Evolutionary conservation across 164 flowering plant species (phyloP).

Genomic region (Stephania japonica): DNA sequence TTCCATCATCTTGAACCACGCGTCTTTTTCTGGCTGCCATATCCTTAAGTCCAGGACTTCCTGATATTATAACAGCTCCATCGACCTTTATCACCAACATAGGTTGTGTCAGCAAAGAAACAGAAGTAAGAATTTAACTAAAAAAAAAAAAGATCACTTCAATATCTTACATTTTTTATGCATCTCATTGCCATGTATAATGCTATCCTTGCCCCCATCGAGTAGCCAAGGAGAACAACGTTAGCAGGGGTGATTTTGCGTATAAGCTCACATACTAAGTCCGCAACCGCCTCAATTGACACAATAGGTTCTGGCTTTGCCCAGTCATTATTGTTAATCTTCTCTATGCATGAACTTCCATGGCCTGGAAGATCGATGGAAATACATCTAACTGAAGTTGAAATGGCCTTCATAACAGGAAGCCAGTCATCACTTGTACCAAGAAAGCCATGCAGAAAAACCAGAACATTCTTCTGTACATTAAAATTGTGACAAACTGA

Average conservation of each 20-base stretch:
- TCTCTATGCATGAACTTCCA: conserved; percentile 49
- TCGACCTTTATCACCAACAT: conserved; percentile 32
- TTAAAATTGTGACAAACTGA: conserved; percentile 2
- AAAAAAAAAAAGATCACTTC: conserved; percentile 4
- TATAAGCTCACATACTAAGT: conserved; percentile 41
- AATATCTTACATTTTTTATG: conserved; percentile 43
- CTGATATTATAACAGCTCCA: conserved; percentile 79
- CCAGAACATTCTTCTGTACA: conserved; percentile 49
- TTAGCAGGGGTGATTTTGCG: conserved; percentile 33
- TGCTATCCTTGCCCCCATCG: conserved; percentile 96
- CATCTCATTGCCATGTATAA: conserved; percentile 67
- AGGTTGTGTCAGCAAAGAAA: conserved; percentile 1
- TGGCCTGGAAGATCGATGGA: conserved; percentile 96
- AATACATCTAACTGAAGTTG: conserved; percentile 73
- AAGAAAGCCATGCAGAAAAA: conserved; percentile 86
- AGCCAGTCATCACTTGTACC: conserved; percentile 91
- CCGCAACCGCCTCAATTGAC: conserved; percentile 55
- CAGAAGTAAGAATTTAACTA: background rate
- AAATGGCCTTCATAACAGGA: conserved; percentile 71
- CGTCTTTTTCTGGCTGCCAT: conserved; percentile 39
- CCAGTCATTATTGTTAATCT: conserved; percentile 5
- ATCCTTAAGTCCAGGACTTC: conserved; percentile 88
- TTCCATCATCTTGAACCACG: conserved; percentile 61
- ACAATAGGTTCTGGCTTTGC: conserved; percentile 23
- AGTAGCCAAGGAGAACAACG: conserved; percentile 79